phyloP scores from a whole-genome alignment of 148 eudicot genomes.

The Tetragonia tetragonoides region DNA sequence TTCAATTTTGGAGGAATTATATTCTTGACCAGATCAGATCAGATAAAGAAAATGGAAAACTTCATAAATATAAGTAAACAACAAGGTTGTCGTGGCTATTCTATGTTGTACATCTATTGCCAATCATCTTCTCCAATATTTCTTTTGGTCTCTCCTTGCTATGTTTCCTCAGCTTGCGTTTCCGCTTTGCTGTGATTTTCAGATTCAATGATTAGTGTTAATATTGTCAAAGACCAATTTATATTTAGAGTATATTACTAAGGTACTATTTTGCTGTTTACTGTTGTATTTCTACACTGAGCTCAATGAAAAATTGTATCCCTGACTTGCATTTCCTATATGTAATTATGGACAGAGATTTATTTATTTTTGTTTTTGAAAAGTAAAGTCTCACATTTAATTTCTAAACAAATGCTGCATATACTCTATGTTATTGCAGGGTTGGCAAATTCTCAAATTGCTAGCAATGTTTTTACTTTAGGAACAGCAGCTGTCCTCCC shows the following conservation, averaged over 20 bases:
- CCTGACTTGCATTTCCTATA: neutral
- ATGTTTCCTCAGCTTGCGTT: neutral
- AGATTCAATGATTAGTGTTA: too few relatives aligned
- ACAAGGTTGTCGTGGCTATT: neutral
- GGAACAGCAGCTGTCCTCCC: constrained; percentile 94
- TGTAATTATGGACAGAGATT: neutral
- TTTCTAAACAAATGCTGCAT: neutral
- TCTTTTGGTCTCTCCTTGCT: neutral
- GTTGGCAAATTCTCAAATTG: constrained; percentile 57
- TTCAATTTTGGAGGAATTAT: too few relatives aligned
- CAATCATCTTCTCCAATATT: neutral
- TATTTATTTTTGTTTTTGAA: neutral
- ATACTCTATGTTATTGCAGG: constrained; percentile 37
- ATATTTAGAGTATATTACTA: too few relatives aligned
- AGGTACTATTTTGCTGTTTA: too few relatives aligned
- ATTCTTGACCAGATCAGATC: neutral
- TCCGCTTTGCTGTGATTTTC: neutral
- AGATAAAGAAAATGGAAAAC: neutral
- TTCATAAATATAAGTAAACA: neutral
- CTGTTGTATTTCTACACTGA: neutral
- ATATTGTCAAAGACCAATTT: too few relatives aligned
- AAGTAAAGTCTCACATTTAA: neutral
- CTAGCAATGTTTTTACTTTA: constrained; percentile 62
- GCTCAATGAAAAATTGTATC: neutral
- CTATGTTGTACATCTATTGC: neutral